phyloP scores from a whole-genome alignment of 345 rosid species.

The Erysimum cheiranthoides region DNA sequence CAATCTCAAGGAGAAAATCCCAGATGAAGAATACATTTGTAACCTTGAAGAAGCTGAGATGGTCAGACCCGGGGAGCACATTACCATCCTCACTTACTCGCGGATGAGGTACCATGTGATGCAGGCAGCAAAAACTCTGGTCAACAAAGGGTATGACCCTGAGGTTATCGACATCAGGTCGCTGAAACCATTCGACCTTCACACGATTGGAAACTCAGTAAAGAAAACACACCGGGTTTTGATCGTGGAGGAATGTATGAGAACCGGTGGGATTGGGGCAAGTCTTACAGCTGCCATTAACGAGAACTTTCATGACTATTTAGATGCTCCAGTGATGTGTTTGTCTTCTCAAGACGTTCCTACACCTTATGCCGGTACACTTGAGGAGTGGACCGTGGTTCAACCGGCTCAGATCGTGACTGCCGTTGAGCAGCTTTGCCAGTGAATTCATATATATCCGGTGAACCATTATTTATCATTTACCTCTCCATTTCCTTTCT shows the following conservation, averaged over 20 bases:
- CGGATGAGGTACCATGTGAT: constrained; percentile 97
- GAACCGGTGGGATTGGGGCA: constrained; percentile 96
- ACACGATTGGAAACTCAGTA: constrained; percentile 88
- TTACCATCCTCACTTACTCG: constrained; percentile 88
- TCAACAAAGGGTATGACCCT: constrained; percentile 92
- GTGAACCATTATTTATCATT: constrained; percentile 26
- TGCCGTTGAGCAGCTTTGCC: constrained; percentile 92
- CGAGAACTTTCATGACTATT: constrained; percentile 87
- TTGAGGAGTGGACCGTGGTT: constrained; percentile 94
- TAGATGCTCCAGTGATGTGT: constrained; percentile 94
- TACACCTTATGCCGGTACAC: constrained; percentile 84
- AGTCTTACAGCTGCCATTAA: constrained; percentile 88
- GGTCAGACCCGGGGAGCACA: constrained; percentile 94
- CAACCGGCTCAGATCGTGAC: constrained; percentile 96
- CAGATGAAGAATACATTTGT: constrained; percentile 85
- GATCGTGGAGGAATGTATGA: constrained; percentile 97
- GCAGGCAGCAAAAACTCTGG: constrained; percentile 94
- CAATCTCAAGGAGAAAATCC: constrained; percentile 96
- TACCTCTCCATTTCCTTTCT: constrained; percentile 16
- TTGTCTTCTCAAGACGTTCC: constrained; percentile 98
- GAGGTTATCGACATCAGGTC: constrained; percentile 96
- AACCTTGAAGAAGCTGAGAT: constrained; percentile 96
- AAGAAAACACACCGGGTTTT: constrained; percentile 92
- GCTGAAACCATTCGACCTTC: constrained; percentile 85
- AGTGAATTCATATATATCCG: constrained; percentile 47